A percentile compares a stretch with the other conserved stretches of the same genome.
phyloP scores from a whole-genome alignment of 306 rosid genomes.

The Prosopis cineraria region DNA sequence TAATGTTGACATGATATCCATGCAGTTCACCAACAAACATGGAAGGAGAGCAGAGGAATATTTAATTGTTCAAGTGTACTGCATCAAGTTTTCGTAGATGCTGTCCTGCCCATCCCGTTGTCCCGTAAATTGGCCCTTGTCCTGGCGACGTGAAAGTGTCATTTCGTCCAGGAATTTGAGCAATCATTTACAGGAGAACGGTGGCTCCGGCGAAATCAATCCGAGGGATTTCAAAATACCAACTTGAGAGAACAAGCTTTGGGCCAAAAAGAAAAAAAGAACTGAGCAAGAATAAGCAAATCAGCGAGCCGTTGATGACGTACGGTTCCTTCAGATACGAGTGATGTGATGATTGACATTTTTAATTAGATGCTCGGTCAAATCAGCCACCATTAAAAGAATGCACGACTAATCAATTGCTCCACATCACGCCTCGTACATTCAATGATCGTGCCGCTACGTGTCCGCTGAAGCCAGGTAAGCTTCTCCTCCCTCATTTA shows the following conservation, averaged over 20 bases:
- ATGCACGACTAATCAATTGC: background rate
- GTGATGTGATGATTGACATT: constrained; percentile 13
- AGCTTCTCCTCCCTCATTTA: background rate
- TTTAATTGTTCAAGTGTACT: background rate
- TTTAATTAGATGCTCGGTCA: background rate
- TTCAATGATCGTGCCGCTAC: background rate
- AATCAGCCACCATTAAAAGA: background rate
- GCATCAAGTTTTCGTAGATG: background rate
- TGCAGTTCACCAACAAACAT: background rate
- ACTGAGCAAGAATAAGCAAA: constrained; percentile 12
- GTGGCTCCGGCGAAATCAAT: constrained; percentile 7
- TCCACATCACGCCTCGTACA: background rate
- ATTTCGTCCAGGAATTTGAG: background rate
- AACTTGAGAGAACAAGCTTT: constrained; percentile 4
- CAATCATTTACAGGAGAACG: background rate
- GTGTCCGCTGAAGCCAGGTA: background rate
- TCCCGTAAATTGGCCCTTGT: background rate
- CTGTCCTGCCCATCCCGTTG: background rate
- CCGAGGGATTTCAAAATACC: constrained; percentile 17
- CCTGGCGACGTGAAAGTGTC: background rate
- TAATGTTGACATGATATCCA: background rate
- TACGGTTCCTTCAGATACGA: background rate
- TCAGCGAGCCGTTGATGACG: background rate
- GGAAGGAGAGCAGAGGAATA: background rate
- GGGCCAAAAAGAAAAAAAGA: background rate